Evolutionary conservation across 441 rosid genomes (phyloP).

Genomic region (Gossypium trilobum): DNA sequence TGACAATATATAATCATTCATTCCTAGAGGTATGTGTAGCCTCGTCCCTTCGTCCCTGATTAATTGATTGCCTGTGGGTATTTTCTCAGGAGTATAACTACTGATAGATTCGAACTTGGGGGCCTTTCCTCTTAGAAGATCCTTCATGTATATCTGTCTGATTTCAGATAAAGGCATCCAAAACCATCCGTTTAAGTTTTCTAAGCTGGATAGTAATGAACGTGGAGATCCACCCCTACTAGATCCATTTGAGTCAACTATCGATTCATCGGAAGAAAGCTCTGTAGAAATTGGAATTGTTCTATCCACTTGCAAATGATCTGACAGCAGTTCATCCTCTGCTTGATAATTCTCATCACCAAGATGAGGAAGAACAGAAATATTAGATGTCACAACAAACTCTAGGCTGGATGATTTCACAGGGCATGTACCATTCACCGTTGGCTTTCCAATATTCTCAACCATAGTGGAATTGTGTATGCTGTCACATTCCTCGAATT

Average conservation of each 20-base stretch:
- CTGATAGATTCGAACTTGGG: slow-evolving; percentile 43
- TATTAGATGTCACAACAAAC: slow-evolving; percentile 15
- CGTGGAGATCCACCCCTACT: slow-evolving; percentile 19
- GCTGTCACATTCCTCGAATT: slow-evolving; percentile 22
- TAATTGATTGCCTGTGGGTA: slow-evolving; percentile 40
- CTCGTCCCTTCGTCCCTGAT: slow-evolving; percentile 71
- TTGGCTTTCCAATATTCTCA: slow-evolving; percentile 26
- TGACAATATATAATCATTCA: slow-evolving; percentile 48
- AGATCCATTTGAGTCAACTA: slow-evolving; percentile 21
- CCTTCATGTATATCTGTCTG: slow-evolving; percentile 37
- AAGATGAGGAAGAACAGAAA: slow-evolving; percentile 8
- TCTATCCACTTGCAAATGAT: slow-evolving; percentile 33
- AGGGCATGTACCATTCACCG: slow-evolving; percentile 11
- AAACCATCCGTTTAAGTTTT: slow-evolving; percentile 56
- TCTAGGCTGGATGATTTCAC: slow-evolving; percentile 19
- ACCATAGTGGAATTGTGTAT: slow-evolving; percentile 16
- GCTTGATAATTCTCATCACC: slow-evolving; percentile 20
- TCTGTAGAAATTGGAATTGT: slow-evolving; percentile 29
- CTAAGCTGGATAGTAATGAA: slow-evolving; percentile 35
- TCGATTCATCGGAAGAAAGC: slow-evolving; percentile 17
- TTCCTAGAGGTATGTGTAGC: slow-evolving; percentile 62
- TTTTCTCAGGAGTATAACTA: slow-evolving; percentile 31
- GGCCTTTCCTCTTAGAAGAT: slow-evolving; percentile 50
- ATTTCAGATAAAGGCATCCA: slow-evolving; percentile 78
- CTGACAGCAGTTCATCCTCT: slow-evolving; percentile 25